Evolutionary conservation across 2,329 filamentous ascomycete species (phyloP), one percentile per base, ranked within the genome.

Genomic region (Chrysoporthe austroafricana): DNA sequence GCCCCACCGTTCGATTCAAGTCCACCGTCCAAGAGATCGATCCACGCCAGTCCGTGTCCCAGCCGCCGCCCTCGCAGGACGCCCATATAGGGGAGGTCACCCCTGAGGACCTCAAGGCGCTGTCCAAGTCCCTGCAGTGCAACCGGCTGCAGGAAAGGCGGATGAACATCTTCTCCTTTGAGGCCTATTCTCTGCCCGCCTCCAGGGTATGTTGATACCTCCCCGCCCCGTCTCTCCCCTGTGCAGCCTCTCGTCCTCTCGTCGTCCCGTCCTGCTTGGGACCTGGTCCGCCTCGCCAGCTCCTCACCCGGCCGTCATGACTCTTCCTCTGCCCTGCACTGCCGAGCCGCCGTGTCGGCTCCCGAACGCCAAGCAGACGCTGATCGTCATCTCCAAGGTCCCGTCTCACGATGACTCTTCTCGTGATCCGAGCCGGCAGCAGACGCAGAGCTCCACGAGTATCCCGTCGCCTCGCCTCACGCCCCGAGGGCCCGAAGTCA

Each of bases 131-230:
- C 34, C 82, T 97, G 36, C 91, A 93, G 71, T 88, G 88, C 70
- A 86, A 89, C 59, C 88, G 90, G 73, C 85, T 97, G 70, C 94
- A 97, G 80, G 91, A 94, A 73, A 86, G 89, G 67, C 88, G 94
- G 71, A 88, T 97, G 83, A 91, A 91, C 76, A 92, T 94, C 76
- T 97, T 93, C 79, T 90, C 91, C 56, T 98, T 94, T 75, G 94
- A 97, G 77, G 91, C 95, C 44, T 90, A 97, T 71, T 98, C 96
- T 46, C 84, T 98, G 63, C 95, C 96, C 48, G 85, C 88, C 43
- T 95, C 93, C 58, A 87, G 92, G 80, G 93, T 95, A 88, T 80
- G 91, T 86, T 42, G 13, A 48, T 21, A 46, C 6, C n/a, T 39
- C 42, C n/a, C 21, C 39, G 2, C 36, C 36, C 36, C 32, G 32